A percentile compares a stretch with the other conserved stretches of the same genome.
Evolutionary conservation across 495 filamentous ascomycete genomes (phyloP).

Genomic region (Mytilinidion resinicola): DNA sequence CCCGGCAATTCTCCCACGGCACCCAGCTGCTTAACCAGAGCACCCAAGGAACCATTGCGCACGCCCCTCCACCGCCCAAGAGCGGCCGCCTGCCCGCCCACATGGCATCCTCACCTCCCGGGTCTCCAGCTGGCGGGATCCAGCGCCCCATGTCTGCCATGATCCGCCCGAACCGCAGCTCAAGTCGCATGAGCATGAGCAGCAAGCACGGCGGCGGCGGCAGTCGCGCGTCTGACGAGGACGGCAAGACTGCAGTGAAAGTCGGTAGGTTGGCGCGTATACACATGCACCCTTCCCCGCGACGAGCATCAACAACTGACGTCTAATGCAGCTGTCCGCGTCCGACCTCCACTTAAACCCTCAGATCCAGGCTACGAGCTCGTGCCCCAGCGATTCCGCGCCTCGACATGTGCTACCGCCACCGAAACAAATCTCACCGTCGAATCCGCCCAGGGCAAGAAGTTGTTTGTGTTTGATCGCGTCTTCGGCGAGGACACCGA

Average conservation of each 20-base stretch:
- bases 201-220: conserved; percentile 72
- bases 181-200: conserved; percentile 82
- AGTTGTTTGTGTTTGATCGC: conserved; percentile 91
- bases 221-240: conserved; percentile 88
- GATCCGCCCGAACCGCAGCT: conserved; percentile 73
- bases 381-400: conserved; percentile 91
- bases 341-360: conserved; percentile 79
- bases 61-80: conserved; percentile 4
- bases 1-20: background rate
- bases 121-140: conserved; percentile 51
- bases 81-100: conserved; percentile 17
- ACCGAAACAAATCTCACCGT: conserved; percentile 78
- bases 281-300: conserved; percentile 6
- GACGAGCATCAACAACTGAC: conserved; percentile 6
- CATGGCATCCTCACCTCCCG: conserved; percentile 55
- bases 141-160: conserved; percentile 78
- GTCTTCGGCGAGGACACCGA: conserved; percentile 80
- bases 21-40: background rate
- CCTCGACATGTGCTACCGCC: conserved; percentile 83
- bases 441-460: conserved; percentile 85
- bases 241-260: conserved; percentile 94
- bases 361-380: conserved; percentile 89
- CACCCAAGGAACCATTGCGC: conserved; percentile 8
- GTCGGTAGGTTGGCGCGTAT: conserved; percentile 66
- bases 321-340: conserved; percentile 69